Conservation (phyloP, 1,284 basidiomycete species). For the Phylloporus sp. region DNA sequence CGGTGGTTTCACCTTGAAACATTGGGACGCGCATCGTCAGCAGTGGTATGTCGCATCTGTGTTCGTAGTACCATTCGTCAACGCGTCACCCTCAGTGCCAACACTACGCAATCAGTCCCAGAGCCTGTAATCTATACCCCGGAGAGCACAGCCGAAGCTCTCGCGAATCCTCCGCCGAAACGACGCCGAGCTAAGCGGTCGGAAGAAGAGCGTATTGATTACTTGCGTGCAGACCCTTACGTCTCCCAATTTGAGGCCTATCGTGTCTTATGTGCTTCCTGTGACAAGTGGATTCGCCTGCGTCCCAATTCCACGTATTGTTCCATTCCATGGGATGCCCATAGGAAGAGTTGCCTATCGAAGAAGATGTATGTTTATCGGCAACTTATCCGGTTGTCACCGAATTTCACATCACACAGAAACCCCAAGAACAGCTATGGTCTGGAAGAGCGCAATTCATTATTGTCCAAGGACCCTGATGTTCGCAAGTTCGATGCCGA, state of each 20-base stretch:
- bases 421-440: conserved; percentile 55
- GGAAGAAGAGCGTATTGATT: conserved; percentile 77
- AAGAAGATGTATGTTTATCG: conserved; percentile 61
- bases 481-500: conserved; percentile 73
- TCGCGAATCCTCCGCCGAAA: conserved; percentile 52
- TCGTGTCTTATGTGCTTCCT: conserved; percentile 73
- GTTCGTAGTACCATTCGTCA: conserved; percentile 5
- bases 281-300: conserved; percentile 81
- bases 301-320: conserved; percentile 83
- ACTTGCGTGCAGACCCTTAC: conserved; percentile 73
- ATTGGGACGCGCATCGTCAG: conserved; percentile 69
- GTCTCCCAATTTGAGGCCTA: conserved; percentile 79
- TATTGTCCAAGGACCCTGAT: conserved; percentile 64
- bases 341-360: conserved; percentile 73
- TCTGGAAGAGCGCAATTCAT: conserved; percentile 58
- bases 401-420: conserved; percentile 32
- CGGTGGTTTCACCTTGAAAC: conserved; percentile 63
- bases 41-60: conserved; percentile 51
- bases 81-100: conserved; percentile 28
- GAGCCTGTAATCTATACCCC: conserved; percentile 47
- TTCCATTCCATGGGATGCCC: conserved; percentile 84
- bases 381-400: conserved; percentile 11
- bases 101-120: conserved; percentile 36
- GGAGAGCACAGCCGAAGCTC: conserved; percentile 43
- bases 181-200: conserved; percentile 76